Percentiles rank a stretch among this genome's conserved stretches.
Conservation (phyloP, 192 early-diverging fungal genomes). For the Endogone sp. region DNA sequence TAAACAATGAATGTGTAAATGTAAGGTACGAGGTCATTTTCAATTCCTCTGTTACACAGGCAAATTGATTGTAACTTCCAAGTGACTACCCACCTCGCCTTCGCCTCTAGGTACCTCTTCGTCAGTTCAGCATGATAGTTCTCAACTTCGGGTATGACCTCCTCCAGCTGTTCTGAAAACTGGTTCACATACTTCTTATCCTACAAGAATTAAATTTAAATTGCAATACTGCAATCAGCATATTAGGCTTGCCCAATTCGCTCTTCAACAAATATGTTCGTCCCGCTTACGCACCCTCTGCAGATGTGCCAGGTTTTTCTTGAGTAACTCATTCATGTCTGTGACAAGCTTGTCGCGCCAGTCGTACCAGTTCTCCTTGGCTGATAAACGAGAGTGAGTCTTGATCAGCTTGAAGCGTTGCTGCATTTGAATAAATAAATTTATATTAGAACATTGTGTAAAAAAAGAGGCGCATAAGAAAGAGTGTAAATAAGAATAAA, state of each 20-base stretch:
- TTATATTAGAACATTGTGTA: no score
- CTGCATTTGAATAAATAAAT: no score
- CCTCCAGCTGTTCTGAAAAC: conserved; percentile 4
- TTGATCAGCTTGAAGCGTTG: conserved; percentile 13
- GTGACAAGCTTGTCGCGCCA: conserved; percentile 14
- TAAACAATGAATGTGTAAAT: not conserved
- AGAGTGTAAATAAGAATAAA: no score
- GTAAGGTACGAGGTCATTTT: not conserved
- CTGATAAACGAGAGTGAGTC: conserved; percentile 8
- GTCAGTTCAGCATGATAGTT: not conserved
- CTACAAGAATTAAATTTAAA: not conserved
- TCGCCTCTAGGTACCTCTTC: not conserved
- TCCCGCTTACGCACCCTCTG: not conserved
- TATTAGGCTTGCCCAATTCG: not conserved
- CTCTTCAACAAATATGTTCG: not conserved
- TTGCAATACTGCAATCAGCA: no score
- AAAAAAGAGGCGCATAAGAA: no score
- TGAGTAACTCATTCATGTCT: conserved; percentile 9
- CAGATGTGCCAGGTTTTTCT: conserved; percentile 3
- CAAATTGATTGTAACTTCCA: no score
- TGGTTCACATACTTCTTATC: conserved; percentile 1
- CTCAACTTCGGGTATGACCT: not conserved
- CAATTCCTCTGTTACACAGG: no score
- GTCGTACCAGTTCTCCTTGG: conserved; percentile 13
- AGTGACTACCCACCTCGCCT: conserved; percentile 2